phyloP scores from a whole-genome alignment of 2,329 filamentous ascomycete species.

The Elsinoe perseae region DNA sequence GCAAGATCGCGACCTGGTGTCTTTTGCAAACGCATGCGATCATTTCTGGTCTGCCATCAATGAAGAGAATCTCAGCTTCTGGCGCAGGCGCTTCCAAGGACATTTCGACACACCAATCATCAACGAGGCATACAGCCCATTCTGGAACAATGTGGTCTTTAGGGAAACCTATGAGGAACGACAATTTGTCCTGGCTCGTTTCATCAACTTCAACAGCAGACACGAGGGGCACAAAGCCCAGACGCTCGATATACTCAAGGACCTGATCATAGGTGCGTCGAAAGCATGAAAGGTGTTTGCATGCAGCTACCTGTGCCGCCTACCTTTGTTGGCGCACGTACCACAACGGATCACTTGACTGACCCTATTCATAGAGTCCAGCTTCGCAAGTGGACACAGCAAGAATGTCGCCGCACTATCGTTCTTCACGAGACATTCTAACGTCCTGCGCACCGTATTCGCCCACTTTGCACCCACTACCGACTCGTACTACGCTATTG shows the following conservation, averaged over 20 bases:
- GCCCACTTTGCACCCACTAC: conserved; percentile 1
- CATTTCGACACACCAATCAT: conserved; percentile 33
- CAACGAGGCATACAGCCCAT: conserved; percentile 28
- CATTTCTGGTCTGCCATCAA: conserved; percentile 35
- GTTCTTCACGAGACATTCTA: conserved; percentile 26
- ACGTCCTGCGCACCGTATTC: conserved; percentile 19
- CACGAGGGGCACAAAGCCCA: conserved; percentile 26
- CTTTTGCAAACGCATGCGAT: conserved; percentile 36
- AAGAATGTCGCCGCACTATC: conserved; percentile 30
- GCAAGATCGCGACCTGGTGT: conserved; percentile 37
- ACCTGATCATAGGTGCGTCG: conserved; percentile 39
- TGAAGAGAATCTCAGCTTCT: conserved; percentile 37
- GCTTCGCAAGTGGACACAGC: conserved; percentile 24
- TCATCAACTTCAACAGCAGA: conserved; percentile 25
- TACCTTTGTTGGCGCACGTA: too few species aligned
- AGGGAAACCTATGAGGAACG: conserved; percentile 31
- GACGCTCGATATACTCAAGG: conserved; percentile 33
- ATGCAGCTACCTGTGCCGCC: too few species aligned
- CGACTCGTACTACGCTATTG: conserved; percentile 23
- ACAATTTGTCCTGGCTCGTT: conserved; percentile 24
- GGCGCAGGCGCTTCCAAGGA: conserved; percentile 38
- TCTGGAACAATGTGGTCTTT: neutral
- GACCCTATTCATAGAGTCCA: conserved; percentile 26
- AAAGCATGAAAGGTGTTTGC: neutral
- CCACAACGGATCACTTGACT: too few species aligned